Conservation (phyloP, 192 early-diverging fungal genomes). For the Umbelopsis isabellina region DNA sequence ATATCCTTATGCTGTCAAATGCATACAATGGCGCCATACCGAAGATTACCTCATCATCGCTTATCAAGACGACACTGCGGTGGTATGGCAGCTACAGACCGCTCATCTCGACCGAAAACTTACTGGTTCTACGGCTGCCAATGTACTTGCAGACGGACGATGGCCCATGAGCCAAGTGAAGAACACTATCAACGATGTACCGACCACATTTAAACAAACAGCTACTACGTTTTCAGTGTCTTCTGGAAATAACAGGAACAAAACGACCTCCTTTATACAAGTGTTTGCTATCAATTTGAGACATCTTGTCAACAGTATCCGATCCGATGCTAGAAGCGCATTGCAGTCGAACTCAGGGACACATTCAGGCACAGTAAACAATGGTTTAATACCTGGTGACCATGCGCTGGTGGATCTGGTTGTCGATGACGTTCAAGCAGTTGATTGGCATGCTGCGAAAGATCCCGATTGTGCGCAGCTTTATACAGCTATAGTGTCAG, state of each 20-base stretch:
- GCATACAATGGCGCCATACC: constrained; percentile 67
- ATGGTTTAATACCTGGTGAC: neutral
- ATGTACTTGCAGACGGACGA: constrained; percentile 61
- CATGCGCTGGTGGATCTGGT: neutral
- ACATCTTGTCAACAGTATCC: neutral
- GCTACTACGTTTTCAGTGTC: neutral
- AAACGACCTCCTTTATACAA: neutral
- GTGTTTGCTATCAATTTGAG: constrained; percentile 13
- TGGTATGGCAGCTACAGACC: constrained; percentile 86
- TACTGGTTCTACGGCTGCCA: constrained; percentile 51
- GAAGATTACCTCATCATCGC: constrained; percentile 72
- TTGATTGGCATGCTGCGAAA: constrained; percentile 9
- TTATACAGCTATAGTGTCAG: constrained; percentile 35
- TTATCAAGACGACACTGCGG: constrained; percentile 63
- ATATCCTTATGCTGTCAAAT: constrained; percentile 52
- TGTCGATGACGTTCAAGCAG: neutral
- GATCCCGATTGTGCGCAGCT: constrained; percentile 10
- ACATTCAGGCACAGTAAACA: neutral
- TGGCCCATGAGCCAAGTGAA: constrained; percentile 50
- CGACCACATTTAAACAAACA: neutral
- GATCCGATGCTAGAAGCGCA: constrained; percentile 4
- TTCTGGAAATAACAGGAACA: constrained; percentile 1
- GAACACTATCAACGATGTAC: constrained; percentile 1
- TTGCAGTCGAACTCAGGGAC: neutral
- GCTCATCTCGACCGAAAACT: constrained; percentile 74